phyloP scores from a whole-genome alignment of 306 rosid genomes.

The Acmispon strigosus region DNA sequence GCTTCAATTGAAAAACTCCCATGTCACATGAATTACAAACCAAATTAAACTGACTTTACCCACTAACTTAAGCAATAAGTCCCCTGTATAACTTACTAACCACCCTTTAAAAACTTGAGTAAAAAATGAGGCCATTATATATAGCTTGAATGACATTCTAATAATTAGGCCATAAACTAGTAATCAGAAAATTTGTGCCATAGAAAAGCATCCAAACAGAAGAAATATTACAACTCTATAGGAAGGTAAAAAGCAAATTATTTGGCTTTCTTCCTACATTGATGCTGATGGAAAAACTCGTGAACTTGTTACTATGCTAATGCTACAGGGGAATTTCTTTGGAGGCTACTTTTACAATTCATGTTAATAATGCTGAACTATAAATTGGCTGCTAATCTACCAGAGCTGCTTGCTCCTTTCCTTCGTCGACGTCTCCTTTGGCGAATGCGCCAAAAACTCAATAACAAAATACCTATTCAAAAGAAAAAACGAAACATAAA shows the following conservation, averaged over 20 bases:
- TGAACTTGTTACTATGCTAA: conserved; percentile 25
- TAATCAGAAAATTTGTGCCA: conserved; percentile 12
- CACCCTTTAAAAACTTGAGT: background rate
- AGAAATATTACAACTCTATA: conserved; percentile 26
- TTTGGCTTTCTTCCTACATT: conserved; percentile 24
- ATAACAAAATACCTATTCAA: conserved; percentile 49
- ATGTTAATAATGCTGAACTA: conserved; percentile 32
- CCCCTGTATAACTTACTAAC: background rate
- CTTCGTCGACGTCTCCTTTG: conserved; percentile 75
- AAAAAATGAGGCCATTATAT: background rate
- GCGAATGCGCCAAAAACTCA: conserved; percentile 84
- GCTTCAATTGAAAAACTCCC: too few species aligned
- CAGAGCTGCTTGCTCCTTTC: conserved; percentile 61
- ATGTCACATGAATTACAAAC: too few species aligned
- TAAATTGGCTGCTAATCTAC: conserved; percentile 51
- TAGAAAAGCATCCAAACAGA: conserved; percentile 20
- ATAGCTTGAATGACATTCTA: background rate
- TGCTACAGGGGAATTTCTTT: conserved; percentile 25
- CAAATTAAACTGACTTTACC: too few species aligned
- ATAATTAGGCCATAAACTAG: background rate
- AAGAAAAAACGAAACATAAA: background rate
- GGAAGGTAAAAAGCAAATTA: conserved; percentile 7
- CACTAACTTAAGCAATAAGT: background rate
- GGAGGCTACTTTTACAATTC: conserved; percentile 23
- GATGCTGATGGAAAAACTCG: conserved; percentile 18